Base-by-base conservation (phyloP, 495 filamentous ascomycete genomes). In the Paragyromitra xinjiangensis region DNA sequence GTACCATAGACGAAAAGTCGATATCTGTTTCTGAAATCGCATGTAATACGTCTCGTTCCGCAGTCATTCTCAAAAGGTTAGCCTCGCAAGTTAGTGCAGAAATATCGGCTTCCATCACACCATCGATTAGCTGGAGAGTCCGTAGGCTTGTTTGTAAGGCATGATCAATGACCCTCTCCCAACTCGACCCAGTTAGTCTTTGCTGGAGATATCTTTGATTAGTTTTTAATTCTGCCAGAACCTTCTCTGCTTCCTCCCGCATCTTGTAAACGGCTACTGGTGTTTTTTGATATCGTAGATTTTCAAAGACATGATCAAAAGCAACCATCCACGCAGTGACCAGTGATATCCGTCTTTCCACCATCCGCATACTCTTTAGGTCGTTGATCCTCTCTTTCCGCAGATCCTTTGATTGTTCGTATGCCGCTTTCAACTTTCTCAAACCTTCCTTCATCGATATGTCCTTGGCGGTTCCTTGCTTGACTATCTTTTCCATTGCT, bases 141-240 rank as follows among this genome's bases (percentile, higher is more conserved):
- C 89, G 87, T 44, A 97, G 84, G 64, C 92, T 94, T 81, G 93
- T 92, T 73, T 95, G 92, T 59, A 99, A 86, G 11, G 96, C 95
- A 40, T 92, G 91, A 70, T 95, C 93, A 73, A 98, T 86, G 55
- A 89, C 87, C 62, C 92, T 88, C 78, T 97, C 92, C 95, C 96
- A 98, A 75, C 92, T 93, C 53, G 85, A 90, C 80, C 90, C 92
- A 11, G 89, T 87, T 39, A 98, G 81, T 69, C 88, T 90, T 81
- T 97, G 93, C 82, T 96, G 93, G 78, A 94, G 92, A 81, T 97
- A 93, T 69, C 96, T 92, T 80, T 95, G 86, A 83, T 93, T 97
- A 78, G 89, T 88, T 83, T 97, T 94, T 45, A 98, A 85, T 84
- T 99, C 95, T 11, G 92, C 84, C 37, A 96, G 86, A 37, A 97